Evolutionary conservation across 2,329 filamentous ascomycete genomes (phyloP), one percentile per base, ranked within the genome.

Genomic region (Dothideomycetes sp.): DNA sequence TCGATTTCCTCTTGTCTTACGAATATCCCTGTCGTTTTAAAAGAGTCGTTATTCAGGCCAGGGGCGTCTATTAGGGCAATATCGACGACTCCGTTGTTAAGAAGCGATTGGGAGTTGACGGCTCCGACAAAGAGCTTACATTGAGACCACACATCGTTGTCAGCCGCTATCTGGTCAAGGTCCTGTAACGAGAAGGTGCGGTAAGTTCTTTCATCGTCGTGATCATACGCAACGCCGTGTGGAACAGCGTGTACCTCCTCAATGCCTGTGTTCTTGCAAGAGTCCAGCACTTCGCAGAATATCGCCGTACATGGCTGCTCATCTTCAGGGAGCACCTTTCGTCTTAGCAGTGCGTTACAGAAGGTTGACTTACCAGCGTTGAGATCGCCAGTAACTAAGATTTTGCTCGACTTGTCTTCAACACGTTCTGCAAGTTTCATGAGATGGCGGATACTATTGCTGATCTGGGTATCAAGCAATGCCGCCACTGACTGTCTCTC

Each of bases 341-440:
- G 78, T 45, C 91, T 81, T 30, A 98, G 65, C 2, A 98, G 68
- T 12, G 91, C 91, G 61, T 98, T 98, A 66, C 91, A 98, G 53
- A 98, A 98, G 1, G 91, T 98, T 3, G 91, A 98, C 58, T 98
- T 98, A 55, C 91, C 91, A 7, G 91, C 89, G 56, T 98, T 98
- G 39, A 98, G 64, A 58, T 98, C 91, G 54, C 91, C 91, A 0
- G 91, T 98, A 14, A 98, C 81, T 42, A 98, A 65, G 1, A 98
- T 89, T 60, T 98, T 98, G 63, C 89, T 96, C 4, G 89, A 85
- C 0, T 86, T 96, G 60, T 98, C 91, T 58, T 96, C 91, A 46
- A 98, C 98, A 38, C 91, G 80, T 49, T 96, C 91, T 44, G 87
- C 79, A 24, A 98, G 70, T 0, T 84, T 79, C 40, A 85, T 71